A percentile compares a stretch with the other conserved stretches of the same genome.
phyloP scores from a whole-genome alignment of 1,139 yeast species.

The Saccharomyces hybrid region DNA sequence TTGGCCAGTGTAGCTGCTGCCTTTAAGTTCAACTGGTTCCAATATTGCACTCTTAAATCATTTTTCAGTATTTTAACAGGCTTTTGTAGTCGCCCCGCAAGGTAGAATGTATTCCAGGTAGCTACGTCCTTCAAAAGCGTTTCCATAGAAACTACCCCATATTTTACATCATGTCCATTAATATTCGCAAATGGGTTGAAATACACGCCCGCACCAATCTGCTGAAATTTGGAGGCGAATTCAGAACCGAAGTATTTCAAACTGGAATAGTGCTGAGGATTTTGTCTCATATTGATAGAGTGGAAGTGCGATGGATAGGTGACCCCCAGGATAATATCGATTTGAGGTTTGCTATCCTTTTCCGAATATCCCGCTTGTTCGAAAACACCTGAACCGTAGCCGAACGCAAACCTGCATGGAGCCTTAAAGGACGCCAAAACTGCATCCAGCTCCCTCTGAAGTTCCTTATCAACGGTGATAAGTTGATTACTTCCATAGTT shows the following conservation, averaged over 20 bases:
- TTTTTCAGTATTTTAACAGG: conserved; percentile 76
- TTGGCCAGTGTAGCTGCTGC: conserved; percentile 71
- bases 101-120: conserved; percentile 77
- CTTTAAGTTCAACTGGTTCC: conserved; percentile 69
- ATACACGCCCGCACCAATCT: conserved; percentile 84
- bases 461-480: conserved; percentile 39
- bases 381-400: conserved; percentile 94
- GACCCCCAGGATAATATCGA: conserved; percentile 84
- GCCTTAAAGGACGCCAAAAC: conserved; percentile 52
- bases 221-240: conserved; percentile 52
- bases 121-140: conserved; percentile 58
- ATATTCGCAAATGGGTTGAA: conserved; percentile 83
- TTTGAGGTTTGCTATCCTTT: conserved; percentile 51
- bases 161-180: conserved; percentile 60
- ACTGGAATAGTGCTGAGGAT: conserved; percentile 70
- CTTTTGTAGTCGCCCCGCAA: conserved; percentile 91
- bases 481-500: conserved; percentile 55
- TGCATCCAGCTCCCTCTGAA: conserved; percentile 42
- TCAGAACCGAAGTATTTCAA: conserved; percentile 55
- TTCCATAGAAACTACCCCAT: conserved; percentile 71
- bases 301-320: conserved; percentile 72
- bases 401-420: conserved; percentile 70
- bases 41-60: conserved; percentile 50
- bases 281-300: conserved; percentile 52
- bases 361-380: conserved; percentile 55